phyloP scores from a whole-genome alignment of 2,329 filamentous ascomycete species.

The Diaporthe amygdali region DNA sequence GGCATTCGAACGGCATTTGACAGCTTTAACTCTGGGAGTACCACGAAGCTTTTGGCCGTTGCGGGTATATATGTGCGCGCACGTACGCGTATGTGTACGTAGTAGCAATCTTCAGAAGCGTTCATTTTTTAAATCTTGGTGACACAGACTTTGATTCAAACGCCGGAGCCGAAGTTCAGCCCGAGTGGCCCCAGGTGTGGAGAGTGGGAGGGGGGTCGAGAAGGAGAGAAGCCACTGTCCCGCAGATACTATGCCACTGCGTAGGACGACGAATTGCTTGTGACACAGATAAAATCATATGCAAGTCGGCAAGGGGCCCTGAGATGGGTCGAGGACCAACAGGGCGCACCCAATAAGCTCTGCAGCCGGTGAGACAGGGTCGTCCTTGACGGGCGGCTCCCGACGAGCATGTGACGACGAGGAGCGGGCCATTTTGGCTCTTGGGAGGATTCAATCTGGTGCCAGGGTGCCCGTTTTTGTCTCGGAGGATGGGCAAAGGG shows the following conservation, averaged over 20 bases:
- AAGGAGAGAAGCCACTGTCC: constrained; percentile 6
- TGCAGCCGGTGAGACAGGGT: constrained; percentile 22
- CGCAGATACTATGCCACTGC: not conserved
- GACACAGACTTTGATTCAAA: constrained; percentile 10
- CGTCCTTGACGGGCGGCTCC: constrained; percentile 19
- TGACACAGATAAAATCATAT: constrained; percentile 23
- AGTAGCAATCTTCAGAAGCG: not conserved
- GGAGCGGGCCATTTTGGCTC: not conserved
- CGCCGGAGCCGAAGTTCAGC: constrained; percentile 15
- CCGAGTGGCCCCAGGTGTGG: not conserved
- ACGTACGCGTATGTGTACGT: not conserved
- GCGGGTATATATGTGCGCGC: not conserved
- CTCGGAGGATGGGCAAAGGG: not conserved
- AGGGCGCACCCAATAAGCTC: constrained; percentile 10
- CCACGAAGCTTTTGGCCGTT: not conserved
- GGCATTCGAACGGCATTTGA: not conserved
- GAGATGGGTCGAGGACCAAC: constrained; percentile 6
- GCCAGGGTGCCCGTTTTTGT: not conserved
- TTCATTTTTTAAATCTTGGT: not conserved
- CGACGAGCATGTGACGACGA: constrained; percentile 24
- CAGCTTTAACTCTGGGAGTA: too few relatives aligned
- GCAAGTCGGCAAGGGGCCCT: constrained; percentile 15
- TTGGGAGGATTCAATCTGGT: not conserved
- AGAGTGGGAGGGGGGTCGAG: not conserved
- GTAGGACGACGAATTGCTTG: constrained; percentile 25